These are phyloP conservation scores for Phialocephala subalpina DNA, from an alignment of 2,329 filamentous ascomycete genomes.

Conservation along the genomic window DNA sequence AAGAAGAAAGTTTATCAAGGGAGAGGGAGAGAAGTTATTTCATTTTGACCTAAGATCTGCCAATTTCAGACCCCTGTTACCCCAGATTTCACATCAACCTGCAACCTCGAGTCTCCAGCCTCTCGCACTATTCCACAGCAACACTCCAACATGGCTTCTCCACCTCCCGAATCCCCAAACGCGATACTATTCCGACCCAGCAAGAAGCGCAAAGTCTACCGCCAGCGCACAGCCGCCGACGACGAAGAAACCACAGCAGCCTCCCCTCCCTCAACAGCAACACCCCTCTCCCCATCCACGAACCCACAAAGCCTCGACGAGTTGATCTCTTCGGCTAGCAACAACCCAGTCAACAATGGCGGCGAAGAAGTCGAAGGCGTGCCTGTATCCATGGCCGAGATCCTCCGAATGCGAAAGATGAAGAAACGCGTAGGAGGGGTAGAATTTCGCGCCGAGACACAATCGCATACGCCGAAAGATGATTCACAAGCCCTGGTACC, in stretches of 20 bases:
- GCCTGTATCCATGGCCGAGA: slow-evolving; percentile 56
- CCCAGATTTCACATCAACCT: neutral
- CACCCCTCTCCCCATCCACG: slow-evolving; percentile 18
- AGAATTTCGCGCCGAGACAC: slow-evolving; percentile 54
- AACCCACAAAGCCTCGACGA: slow-evolving; percentile 41
- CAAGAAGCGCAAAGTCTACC: slow-evolving; percentile 68
- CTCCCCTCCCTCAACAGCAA: slow-evolving; percentile 19
- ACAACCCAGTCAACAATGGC: slow-evolving; percentile 2
- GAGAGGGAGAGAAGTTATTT: neutral
- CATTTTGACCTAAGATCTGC: neutral
- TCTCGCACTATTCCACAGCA: neutral
- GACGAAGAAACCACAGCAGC: slow-evolving; percentile 33
- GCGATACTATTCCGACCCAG: slow-evolving; percentile 56
- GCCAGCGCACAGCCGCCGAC: slow-evolving; percentile 54
- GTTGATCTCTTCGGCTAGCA: slow-evolving; percentile 33
- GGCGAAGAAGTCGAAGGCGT: slow-evolving; percentile 43
- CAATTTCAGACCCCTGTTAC: neutral
- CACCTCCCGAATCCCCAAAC: slow-evolving; percentile 17
- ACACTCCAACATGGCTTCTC: slow-evolving; percentile 8
- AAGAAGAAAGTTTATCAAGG: neutral
- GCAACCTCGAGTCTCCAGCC: neutral
- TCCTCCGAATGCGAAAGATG: slow-evolving; percentile 59
- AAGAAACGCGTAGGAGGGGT: slow-evolving; percentile 62
- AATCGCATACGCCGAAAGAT: slow-evolving; percentile 34
- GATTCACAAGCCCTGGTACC: slow-evolving; percentile 32